Percentiles rank a stretch among this genome's conserved stretches.
These are phyloP conservation scores for Arabis alpina DNA, from an alignment of 345 rosid genomes.

Conservation along the genomic window DNA sequence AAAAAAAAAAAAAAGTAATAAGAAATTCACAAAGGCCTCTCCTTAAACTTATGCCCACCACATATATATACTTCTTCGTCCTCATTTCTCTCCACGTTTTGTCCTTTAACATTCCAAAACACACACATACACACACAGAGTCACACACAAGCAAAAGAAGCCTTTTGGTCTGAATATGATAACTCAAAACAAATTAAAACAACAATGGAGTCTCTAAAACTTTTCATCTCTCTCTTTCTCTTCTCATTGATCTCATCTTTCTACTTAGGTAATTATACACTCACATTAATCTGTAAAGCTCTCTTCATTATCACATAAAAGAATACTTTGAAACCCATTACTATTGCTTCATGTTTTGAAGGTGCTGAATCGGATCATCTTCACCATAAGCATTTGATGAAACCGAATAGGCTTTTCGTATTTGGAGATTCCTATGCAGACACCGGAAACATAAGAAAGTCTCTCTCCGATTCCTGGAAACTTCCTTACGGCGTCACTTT, in stretches of 20 bases:
- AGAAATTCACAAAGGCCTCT: conserved; percentile 11
- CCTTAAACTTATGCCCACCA: conserved; percentile 36
- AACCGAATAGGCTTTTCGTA: conserved; percentile 58
- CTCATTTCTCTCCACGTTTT: conserved; percentile 38
- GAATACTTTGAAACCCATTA: background rate
- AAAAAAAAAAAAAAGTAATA: background rate
- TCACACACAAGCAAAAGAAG: conserved; percentile 14
- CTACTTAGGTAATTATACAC: conserved; percentile 26
- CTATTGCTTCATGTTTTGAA: conserved; percentile 24
- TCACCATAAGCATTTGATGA: conserved; percentile 21
- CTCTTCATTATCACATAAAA: background rate
- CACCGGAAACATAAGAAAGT: conserved; percentile 54
- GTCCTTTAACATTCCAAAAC: conserved; percentile 18
- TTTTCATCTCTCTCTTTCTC: conserved; percentile 25
- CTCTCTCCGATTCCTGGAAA: conserved; percentile 53
- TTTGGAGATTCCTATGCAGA: conserved; percentile 72
- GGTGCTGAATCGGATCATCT: conserved; percentile 30
- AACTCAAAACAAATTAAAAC: background rate
- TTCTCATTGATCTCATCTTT: conserved; percentile 20
- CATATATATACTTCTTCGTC: conserved; percentile 23
- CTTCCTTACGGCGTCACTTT: conserved; percentile 61
- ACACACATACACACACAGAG: conserved; percentile 6
- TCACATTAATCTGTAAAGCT: background rate
- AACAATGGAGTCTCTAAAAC: conserved; percentile 29
- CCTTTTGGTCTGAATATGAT: conserved; percentile 27